A percentile compares a stretch with the other conserved stretches of the same genome.
Evolutionary conservation across 208 protist genomes (phyloP).

Genomic region (Trichomonas tenax): DNA sequence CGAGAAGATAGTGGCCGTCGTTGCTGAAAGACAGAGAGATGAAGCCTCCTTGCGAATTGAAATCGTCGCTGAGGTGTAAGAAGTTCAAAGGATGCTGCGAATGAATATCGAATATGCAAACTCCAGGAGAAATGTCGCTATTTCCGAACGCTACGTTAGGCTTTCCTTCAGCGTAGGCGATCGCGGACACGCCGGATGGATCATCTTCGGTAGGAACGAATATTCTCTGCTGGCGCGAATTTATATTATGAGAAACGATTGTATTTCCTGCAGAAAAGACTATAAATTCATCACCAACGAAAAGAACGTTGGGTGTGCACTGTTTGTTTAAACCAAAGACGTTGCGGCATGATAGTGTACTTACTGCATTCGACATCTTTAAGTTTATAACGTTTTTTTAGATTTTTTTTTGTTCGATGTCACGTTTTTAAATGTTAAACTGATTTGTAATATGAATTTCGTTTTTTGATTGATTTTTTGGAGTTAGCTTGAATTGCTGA

Average conservation of each 20-base stretch:
- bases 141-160: constrained; percentile 6
- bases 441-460: too few relatives aligned
- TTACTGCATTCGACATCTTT: background rate
- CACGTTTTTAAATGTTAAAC: background rate
- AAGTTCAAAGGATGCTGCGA: background rate
- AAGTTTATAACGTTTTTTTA: background rate
- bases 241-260: background rate
- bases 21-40: constrained; percentile 20
- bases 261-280: background rate
- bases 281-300: background rate
- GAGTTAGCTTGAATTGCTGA: too few relatives aligned
- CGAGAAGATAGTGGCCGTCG: constrained; percentile 18
- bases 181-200: background rate
- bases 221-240: background rate
- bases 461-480: too few relatives aligned
- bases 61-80: background rate
- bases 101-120: constrained; percentile 23
- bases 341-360: background rate
- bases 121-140: background rate
- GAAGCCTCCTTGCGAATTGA: background rate
- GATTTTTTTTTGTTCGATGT: background rate
- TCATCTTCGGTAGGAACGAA: background rate
- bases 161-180: background rate
- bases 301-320: background rate
- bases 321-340: background rate